Conservation (phyloP, 192 early-diverging fungal genomes). For the Rhizophagus clarus region DNA sequence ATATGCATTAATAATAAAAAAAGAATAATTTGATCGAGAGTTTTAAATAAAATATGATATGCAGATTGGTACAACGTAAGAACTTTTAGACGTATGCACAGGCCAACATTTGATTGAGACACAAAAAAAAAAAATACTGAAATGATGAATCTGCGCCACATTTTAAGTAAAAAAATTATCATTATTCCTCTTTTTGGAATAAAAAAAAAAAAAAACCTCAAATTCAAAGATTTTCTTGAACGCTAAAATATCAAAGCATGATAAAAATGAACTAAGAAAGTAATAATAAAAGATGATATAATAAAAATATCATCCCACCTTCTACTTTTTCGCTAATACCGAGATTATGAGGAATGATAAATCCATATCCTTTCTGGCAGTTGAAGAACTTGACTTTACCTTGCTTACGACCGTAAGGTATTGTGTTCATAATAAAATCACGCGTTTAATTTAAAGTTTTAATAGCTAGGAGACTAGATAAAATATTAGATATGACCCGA, state of each 20-base stretch:
- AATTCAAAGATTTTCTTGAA: neutral
- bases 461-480: neutral
- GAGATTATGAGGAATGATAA: slow-evolving; percentile 76
- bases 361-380: slow-evolving; percentile 85
- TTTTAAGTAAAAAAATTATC: neutral
- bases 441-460: neutral
- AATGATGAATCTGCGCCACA: neutral
- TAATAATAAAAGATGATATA: neutral
- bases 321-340: slow-evolving; percentile 63
- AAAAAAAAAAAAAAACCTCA: slow-evolving; percentile 15
- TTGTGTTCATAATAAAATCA: neutral
- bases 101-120: neutral
- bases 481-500: neutral
- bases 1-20: neutral
- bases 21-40: neutral
- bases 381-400: slow-evolving; percentile 88
- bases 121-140: neutral
- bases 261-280: neutral
- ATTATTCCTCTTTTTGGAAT: neutral
- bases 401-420: slow-evolving; percentile 41
- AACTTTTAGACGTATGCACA: neutral
- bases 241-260: neutral
- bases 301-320: slow-evolving; percentile 54
- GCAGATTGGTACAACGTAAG: neutral
- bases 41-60: neutral